Evolutionary conservation across 768 basidiomycete species (phyloP).

Genomic region (Mycena epipterygia): DNA sequence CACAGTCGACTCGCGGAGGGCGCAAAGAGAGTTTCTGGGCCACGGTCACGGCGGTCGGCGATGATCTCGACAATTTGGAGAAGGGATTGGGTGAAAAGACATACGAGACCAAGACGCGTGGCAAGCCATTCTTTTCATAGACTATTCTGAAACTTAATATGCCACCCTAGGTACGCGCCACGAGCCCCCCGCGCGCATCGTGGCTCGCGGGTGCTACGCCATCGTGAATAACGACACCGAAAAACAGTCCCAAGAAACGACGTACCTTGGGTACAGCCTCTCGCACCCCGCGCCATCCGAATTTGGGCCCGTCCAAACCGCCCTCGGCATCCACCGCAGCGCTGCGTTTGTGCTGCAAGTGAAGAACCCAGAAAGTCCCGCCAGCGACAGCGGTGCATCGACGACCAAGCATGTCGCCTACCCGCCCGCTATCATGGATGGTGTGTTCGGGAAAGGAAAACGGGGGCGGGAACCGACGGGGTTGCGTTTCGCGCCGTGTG

Average conservation of each 20-base stretch:
- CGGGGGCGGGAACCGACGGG: conserved; percentile 62
- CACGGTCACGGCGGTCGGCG: conserved; percentile 62
- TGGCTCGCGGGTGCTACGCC: conserved; percentile 71
- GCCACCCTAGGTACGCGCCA: conserved; percentile 63
- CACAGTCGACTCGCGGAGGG: conserved; percentile 46
- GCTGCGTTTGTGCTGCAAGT: conserved; percentile 72
- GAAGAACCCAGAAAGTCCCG: conserved; percentile 69
- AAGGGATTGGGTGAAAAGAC: conserved; percentile 62
- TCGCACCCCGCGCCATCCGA: conserved; percentile 63
- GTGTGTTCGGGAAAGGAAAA: conserved; percentile 62
- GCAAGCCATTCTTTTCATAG: conserved; percentile 39
- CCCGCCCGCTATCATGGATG: conserved; percentile 59
- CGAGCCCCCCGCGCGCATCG: conserved; percentile 64
- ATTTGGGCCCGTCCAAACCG: conserved; percentile 67
- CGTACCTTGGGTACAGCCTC: conserved; percentile 71
- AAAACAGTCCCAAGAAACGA: conserved; percentile 60
- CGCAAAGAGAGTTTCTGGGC: conserved; percentile 69
- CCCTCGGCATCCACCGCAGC: conserved; percentile 65
- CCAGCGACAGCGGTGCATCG: conserved; percentile 43
- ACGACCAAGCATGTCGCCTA: conserved; percentile 57
- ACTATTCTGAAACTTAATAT: no score
- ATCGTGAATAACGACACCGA: conserved; percentile 64
- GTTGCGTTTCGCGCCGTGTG: conserved; percentile 64
- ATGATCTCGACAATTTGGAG: conserved; percentile 63
- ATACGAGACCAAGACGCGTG: conserved; percentile 75